Base-by-base conservation (phyloP, 495 filamentous ascomycete genomes). In the Xylaria castorea region DNA sequence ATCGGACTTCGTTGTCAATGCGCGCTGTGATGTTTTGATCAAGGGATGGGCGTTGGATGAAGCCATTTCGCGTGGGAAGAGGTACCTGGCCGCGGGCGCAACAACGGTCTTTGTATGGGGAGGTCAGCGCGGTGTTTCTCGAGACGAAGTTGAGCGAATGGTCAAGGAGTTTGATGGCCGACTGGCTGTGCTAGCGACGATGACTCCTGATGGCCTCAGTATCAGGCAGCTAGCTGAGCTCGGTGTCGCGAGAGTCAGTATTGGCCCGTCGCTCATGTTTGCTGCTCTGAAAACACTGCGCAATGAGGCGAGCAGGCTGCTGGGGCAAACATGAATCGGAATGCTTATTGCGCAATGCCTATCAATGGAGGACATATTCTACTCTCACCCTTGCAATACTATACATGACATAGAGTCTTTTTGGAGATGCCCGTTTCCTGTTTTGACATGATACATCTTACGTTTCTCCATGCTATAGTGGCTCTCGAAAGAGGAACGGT, bases 1-100 rank as follows among this genome's bases (percentile, higher is more conserved):
- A 12, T 77, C 77, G 16, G 85, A 85, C 68, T 87, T 86, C 76
- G 86, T 84, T 51, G 70, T 89, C 30, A 87, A 88, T 75, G 86
- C 86, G 22, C 72, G 86, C 40, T 82, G 80, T 40, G 87, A 88
- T 74, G 73, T 79, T 2, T 77, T 86, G 42, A 25, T 80, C 5
- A 69, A 72, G 1, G 82, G 78, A 2, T 76, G 77, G 25, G 51
- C 42, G 1, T 36, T 88, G 30, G 83, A 84, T 1, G 83, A 86
- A 73, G 83, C 81, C 8, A 81, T 87, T 53, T 58, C 72, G 50
- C 66, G 86, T 4, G 87, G 86, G 6, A 82, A 76, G 74, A 77
- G 75, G 27, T 88, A 83, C 69, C 74, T 88, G 44, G 79, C 77
- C 9, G 86, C 85, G 1, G 87, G 85, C 20, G 79, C 84, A 4